Evolutionary conservation across 257 asterid species (phyloP).

Genomic region (Paulownia fortunei): DNA sequence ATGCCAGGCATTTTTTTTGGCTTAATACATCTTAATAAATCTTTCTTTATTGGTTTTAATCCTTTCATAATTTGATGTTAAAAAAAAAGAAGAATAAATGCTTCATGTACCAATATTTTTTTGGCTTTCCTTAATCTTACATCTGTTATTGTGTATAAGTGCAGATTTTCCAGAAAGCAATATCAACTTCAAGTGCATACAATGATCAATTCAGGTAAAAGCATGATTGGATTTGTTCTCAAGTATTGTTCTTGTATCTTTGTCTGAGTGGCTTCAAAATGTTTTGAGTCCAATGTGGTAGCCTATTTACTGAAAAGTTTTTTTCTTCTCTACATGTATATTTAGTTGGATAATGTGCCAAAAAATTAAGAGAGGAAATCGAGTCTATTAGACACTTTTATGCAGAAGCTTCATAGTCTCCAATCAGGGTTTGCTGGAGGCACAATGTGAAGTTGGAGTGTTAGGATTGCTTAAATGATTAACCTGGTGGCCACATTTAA

Average conservation of each 20-base stretch:
- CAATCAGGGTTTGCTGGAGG: not conserved
- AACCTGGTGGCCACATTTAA: not conserved
- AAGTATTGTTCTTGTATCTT: not conserved
- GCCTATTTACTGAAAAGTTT: not conserved
- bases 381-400: not conserved
- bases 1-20: not conserved
- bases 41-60: not conserved
- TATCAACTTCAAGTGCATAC: slow-evolving; percentile 96
- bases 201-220: slow-evolving; percentile 95
- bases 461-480: not conserved
- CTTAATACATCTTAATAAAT: not conserved
- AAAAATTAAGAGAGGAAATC: not conserved
- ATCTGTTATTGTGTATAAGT: slow-evolving; percentile 19
- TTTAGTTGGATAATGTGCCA: not conserved
- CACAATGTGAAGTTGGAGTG: slow-evolving; percentile 25
- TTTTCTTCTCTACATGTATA: not conserved
- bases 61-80: not conserved
- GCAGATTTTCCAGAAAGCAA: slow-evolving; percentile 99
- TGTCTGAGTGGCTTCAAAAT: slow-evolving; percentile 14
- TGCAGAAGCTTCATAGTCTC: not conserved
- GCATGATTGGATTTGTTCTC: slow-evolving; percentile 19
- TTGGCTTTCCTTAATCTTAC: slow-evolving; percentile 12
- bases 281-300: not conserved
- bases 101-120: not conserved
- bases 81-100: not conserved